phyloP scores from a whole-genome alignment of 1,139 yeast species.

The Blastobotrys apis region DNA sequence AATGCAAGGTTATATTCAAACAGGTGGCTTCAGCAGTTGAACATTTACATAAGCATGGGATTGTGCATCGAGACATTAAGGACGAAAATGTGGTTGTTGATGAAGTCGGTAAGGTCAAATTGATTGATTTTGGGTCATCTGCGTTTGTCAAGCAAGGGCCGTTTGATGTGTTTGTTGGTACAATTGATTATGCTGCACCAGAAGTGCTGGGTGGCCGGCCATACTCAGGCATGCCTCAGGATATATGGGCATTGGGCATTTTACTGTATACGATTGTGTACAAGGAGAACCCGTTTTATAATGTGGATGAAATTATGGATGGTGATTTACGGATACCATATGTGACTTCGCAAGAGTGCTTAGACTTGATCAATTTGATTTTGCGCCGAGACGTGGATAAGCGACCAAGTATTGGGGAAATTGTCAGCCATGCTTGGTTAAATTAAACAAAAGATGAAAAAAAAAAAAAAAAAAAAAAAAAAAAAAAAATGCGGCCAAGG shows the following conservation, averaged over 20 bases:
- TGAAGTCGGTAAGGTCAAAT: constrained; percentile 48
- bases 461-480: neutral
- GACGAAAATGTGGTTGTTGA: constrained; percentile 93
- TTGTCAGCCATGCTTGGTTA: constrained; percentile 68
- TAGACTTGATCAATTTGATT: constrained; percentile 57
- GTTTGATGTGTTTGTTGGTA: constrained; percentile 94
- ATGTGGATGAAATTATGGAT: constrained; percentile 91
- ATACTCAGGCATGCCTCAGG: constrained; percentile 90
- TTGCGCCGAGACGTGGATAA: constrained; percentile 57
- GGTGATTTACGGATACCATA: constrained; percentile 72
- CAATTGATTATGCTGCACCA: constrained; percentile 95
- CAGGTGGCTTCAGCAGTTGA: constrained; percentile 75
- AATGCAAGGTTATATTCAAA: constrained; percentile 69
- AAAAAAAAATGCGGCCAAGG: neutral
- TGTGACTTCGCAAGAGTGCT: constrained; percentile 51
- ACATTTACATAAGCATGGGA: constrained; percentile 79
- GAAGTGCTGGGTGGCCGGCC: constrained; percentile 86
- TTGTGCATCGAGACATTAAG: constrained; percentile 90
- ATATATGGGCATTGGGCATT: constrained; percentile 95
- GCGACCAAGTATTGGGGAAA: constrained; percentile 71
- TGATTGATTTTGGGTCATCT: constrained; percentile 94
- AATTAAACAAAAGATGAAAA: neutral
- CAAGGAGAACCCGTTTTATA: constrained; percentile 92
- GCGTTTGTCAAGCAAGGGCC: constrained; percentile 87
- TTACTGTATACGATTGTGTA: constrained; percentile 82